phyloP scores from a whole-genome alignment of 371 early-diverging fungal species.

The Massospora cicadina region DNA sequence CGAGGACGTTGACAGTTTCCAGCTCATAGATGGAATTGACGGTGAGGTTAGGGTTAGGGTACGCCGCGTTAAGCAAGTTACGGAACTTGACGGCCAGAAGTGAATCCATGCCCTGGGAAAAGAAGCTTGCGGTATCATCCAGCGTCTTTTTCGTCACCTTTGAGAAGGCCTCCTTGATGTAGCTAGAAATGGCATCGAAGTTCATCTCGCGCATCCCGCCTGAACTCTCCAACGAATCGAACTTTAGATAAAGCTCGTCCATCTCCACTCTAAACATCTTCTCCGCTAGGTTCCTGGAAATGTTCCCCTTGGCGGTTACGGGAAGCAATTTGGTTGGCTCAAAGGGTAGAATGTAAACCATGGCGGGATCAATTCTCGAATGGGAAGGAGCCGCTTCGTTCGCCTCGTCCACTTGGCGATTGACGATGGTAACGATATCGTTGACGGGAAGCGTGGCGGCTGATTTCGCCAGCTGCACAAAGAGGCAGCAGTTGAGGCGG shows the following conservation, averaged over 20 bases:
- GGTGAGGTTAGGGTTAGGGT: background rate
- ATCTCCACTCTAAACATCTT: background rate
- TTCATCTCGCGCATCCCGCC: background rate
- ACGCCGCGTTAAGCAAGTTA: background rate
- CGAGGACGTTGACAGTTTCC: background rate
- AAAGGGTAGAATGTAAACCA: background rate
- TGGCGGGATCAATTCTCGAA: background rate
- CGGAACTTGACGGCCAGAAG: conserved; percentile 5
- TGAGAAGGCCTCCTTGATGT: background rate
- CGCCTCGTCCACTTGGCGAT: background rate
- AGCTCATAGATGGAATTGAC: background rate
- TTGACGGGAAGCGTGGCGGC: background rate
- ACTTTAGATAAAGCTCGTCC: background rate
- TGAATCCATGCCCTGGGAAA: conserved; percentile 2
- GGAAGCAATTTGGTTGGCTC: background rate
- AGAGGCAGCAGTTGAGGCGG: background rate
- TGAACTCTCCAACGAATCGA: background rate
- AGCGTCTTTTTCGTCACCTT: background rate
- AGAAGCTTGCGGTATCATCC: background rate
- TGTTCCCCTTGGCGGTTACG: conserved; percentile 1
- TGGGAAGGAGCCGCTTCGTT: background rate
- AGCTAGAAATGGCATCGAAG: background rate
- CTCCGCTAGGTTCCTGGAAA: background rate
- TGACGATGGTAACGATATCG: background rate
- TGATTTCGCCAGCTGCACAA: background rate